Evolutionary conservation across 192 early-diverging fungal species (phyloP), one percentile per base, ranked within the genome.

Genomic region (Rhizophagus clarus): DNA sequence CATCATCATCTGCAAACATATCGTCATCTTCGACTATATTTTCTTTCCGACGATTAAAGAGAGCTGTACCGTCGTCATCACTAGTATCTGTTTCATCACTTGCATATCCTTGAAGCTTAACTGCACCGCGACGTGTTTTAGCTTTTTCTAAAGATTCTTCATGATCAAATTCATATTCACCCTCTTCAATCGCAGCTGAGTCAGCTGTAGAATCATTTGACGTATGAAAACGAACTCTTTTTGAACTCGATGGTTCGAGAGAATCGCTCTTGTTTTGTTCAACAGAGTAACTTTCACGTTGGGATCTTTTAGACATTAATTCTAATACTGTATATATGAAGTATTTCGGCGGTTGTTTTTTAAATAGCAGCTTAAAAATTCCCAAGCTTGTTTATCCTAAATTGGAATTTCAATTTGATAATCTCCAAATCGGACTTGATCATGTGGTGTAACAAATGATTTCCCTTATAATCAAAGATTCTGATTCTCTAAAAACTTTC

Each of bases 1-100:
- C 61, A 4, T 66, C 70, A 8, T 80, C 80, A 14, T 82, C 82
- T 10, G 86, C 87, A 90, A 92, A 93, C 90, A 93, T 92, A 49
- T 93, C 90, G 22, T 85, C 84, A 12, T 84, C 85, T 2, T 84
- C 81, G 4, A 73, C 67, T 26, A 64, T 80, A n/a, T 20, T 17
- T 60, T 75, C 47, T 85, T 82, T 66, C 49, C 80, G n/a, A 82
- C 84, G 79, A 76, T 84, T 68, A 76, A 83, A 69, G 40, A 74
- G 60, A 82, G 81, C 85, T 28, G 77, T 81, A 4, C 85, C 81
- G 12, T 83, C 81, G 63, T 89, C 86, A 45, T 84, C 84, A 62
- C 79, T 82, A 14, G 72, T 77, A 68, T 75, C 74, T 49, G 71
- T 61, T 47, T 73, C 80, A 17, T 86, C 85, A 74, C 84, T 85